Evolutionary conservation across 2,329 filamentous ascomycete species (phyloP).

Genomic region (Paraphaeosphaeria sporulosa): DNA sequence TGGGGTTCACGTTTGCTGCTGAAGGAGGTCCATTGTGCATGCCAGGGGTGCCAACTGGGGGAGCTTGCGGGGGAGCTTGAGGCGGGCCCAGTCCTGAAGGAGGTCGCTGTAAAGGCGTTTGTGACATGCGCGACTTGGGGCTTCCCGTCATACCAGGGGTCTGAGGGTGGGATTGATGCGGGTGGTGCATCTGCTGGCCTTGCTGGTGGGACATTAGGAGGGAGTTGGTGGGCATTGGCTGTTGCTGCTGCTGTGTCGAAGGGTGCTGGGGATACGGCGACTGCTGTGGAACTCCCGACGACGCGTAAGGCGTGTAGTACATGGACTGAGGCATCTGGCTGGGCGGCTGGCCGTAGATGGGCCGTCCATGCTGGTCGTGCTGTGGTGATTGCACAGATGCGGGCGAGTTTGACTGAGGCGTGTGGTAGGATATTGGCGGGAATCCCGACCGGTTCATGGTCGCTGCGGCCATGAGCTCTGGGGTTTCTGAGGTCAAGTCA

Average conservation of each 20-base stretch:
- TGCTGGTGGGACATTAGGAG: constrained; percentile 63
- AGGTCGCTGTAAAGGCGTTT: constrained; percentile 64
- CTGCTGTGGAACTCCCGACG: constrained; percentile 60
- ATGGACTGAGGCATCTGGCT: constrained; percentile 83
- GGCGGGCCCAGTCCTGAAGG: constrained; percentile 56
- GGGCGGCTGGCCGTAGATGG: constrained; percentile 81
- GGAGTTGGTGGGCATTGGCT: constrained; percentile 58
- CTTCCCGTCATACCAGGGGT: constrained; percentile 70
- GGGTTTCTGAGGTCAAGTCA: constrained; percentile 75
- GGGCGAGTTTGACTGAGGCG: constrained; percentile 92
- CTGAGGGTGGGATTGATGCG: constrained; percentile 54
- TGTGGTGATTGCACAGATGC: constrained; percentile 91
- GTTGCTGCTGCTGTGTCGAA: constrained; percentile 62
- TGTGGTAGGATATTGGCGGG: constrained; percentile 87
- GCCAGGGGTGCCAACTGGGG: constrained; percentile 50
- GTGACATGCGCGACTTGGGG: constrained; percentile 58
- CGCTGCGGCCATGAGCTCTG: constrained; percentile 72
- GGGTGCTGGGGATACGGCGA: constrained; percentile 66
- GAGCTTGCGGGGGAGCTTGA: constrained; percentile 49
- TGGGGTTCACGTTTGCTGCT: constrained; percentile 74
- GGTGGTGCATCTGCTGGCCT: constrained; percentile 50
- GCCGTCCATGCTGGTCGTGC: constrained; percentile 85
- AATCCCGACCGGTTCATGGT: constrained; percentile 73
- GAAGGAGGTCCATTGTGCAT: constrained; percentile 51
- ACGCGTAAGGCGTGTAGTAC: constrained; percentile 70